These are phyloP conservation scores for Pythium coloratum DNA, from an alignment of 352 stramenopile genomes.

Conservation along the genomic window DNA sequence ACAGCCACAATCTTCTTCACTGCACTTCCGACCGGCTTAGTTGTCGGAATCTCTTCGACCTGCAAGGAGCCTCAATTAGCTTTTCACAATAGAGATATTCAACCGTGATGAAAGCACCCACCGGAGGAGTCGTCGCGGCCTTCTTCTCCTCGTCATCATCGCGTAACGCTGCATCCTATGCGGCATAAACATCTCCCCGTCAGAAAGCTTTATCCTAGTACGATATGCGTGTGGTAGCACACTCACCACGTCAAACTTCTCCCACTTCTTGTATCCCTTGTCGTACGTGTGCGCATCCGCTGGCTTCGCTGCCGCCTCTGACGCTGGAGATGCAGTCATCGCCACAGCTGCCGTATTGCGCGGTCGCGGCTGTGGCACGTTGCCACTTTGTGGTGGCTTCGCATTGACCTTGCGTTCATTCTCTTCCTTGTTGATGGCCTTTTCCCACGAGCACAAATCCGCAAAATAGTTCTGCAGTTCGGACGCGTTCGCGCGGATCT, in stretches of 20 bases:
- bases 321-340: conserved; percentile 5
- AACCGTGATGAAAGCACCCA: not conserved
- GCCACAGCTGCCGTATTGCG: conserved; percentile 10
- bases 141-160: conserved; percentile 32
- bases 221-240: not conserved
- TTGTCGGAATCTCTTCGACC: not conserved
- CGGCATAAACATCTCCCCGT: not conserved
- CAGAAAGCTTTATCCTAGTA: too few relatives aligned
- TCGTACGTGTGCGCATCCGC: conserved; percentile 83
- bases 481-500: conserved; percentile 80
- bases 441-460: conserved; percentile 81
- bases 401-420: conserved; percentile 31
- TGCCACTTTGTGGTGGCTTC: not conserved
- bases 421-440: conserved; percentile 62
- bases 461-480: conserved; percentile 79
- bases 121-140: not conserved
- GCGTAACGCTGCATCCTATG: conserved; percentile 33
- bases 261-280: conserved; percentile 90
- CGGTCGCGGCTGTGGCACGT: conserved; percentile 23
- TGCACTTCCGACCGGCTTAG: not conserved
- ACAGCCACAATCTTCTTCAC: conserved; percentile 5
- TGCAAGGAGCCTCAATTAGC: not conserved
- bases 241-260: conserved; percentile 84
- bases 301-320: conserved; percentile 22
- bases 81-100: too few relatives aligned